Evolutionary conservation across 352 stramenopile genomes (phyloP), one percentile per base, ranked within the genome.

Genomic region (Globisporangium emineosum): DNA sequence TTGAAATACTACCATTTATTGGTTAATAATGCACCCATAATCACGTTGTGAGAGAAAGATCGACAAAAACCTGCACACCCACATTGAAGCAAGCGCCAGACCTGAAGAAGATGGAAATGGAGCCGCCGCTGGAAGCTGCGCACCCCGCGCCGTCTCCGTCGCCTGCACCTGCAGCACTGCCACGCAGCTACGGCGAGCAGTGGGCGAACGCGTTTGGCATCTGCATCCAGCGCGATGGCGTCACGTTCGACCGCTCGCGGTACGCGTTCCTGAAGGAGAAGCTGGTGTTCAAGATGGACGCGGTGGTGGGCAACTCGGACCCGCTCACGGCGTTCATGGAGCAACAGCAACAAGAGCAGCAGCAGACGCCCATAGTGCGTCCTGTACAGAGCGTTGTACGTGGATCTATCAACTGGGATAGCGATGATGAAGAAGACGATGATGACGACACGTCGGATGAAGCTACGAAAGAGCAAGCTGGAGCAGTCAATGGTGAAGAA

Each of bases 241-340:
- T 57, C 21, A 37, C 47, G 6, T 65, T 68, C 66, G 68, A 21
- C 57, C 75, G 83, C 19, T 37, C 65, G 57, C 80, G 83, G 15
- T 91, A 89, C 60, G 74, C 71, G 40, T 63, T 70, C 33, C 62
- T 91, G 53, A 88, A 89, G 67, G 67, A 83, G 57, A 69, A 78
- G 50, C 58, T 91, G 49, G 78, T 90, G 58, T 89, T 91, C 63
- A 71, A 79, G 47, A 82, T 91, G 62, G 79, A 91, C 60, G 73
- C 77, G 0, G 63, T 67, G 0, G 80, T 67, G 0, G 80, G 78
- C 40, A 77, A 70, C 35, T 56, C 68, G 2, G 83, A 91, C 52
- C 80, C 79, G 9, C 60, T 90, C 53, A 79, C 65, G 6, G 80
- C 73, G 13, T 75, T 75, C 2, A 63, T 68, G 30, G 30, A 59